phyloP scores from a whole-genome alignment of 2,329 filamentous ascomycete genomes.

The Fusarium scirpi region DNA sequence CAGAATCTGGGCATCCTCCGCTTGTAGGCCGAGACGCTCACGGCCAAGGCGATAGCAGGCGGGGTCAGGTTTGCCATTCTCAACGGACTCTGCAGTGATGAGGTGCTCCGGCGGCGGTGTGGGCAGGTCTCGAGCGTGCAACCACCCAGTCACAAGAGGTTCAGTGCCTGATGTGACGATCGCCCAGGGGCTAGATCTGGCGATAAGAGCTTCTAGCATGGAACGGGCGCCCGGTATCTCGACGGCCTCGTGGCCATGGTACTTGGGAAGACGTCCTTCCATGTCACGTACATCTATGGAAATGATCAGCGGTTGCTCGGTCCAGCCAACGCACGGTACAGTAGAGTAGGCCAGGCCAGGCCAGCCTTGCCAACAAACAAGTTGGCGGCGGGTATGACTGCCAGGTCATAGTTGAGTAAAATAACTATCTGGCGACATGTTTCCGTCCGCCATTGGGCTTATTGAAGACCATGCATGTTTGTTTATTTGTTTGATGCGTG shows the following conservation, averaged over 20 bases:
- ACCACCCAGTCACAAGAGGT: slow-evolving; percentile 78
- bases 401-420: slow-evolving; percentile 12
- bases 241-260: slow-evolving; percentile 80
- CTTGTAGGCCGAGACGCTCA: slow-evolving; percentile 67
- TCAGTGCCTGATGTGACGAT: slow-evolving; percentile 83
- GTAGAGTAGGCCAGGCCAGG: background rate
- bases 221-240: slow-evolving; percentile 87
- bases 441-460: background rate
- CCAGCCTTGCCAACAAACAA: slow-evolving; percentile 11
- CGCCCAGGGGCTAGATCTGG: slow-evolving; percentile 77
- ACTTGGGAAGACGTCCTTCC: slow-evolving; percentile 81
- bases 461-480: background rate
- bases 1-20: slow-evolving; percentile 66
- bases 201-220: slow-evolving; percentile 75
- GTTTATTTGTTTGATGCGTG: background rate
- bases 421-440: background rate
- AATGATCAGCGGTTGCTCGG: slow-evolving; percentile 26
- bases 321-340: slow-evolving; percentile 7
- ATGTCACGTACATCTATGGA: slow-evolving; percentile 78
- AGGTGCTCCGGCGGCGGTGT: slow-evolving; percentile 68
- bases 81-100: slow-evolving; percentile 81
- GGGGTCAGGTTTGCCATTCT: slow-evolving; percentile 81
- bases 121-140: slow-evolving; percentile 73
- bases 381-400: background rate
- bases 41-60: slow-evolving; percentile 78